A percentile compares a stretch with the other conserved stretches of the same genome.
These are phyloP conservation scores for Ophiosphaerella narmari DNA, from an alignment of 2,329 filamentous ascomycete species.

Conservation along the genomic window DNA sequence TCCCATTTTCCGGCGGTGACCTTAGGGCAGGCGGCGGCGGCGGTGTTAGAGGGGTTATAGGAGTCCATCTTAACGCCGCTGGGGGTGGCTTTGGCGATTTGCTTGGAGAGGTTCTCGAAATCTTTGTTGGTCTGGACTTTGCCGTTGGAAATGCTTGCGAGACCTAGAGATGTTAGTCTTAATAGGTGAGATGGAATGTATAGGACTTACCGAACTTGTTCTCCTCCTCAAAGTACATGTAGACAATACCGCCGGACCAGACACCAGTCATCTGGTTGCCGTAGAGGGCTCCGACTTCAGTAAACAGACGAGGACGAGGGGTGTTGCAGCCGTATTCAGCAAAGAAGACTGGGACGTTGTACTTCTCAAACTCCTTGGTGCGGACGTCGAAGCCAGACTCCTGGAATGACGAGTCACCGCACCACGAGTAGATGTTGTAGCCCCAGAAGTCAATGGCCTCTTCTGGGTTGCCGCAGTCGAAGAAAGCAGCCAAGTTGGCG, in stretches of 20 bases:
- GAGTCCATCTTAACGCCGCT: slow-evolving; percentile 65
- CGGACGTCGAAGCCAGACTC: slow-evolving; percentile 80
- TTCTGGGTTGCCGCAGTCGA: slow-evolving; percentile 76
- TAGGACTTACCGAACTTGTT: slow-evolving; percentile 77
- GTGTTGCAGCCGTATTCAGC: slow-evolving; percentile 97
- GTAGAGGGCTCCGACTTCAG: slow-evolving; percentile 84
- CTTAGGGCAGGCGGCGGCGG: slow-evolving; percentile 71
- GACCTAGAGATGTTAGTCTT: slow-evolving; percentile 51
- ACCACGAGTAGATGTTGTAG: slow-evolving; percentile 99
- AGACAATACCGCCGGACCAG: slow-evolving; percentile 96
- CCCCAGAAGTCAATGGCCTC: slow-evolving; percentile 94
- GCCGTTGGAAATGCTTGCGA: slow-evolving; percentile 65
- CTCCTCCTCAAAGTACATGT: slow-evolving; percentile 94
- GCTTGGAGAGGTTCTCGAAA: slow-evolving; percentile 65
- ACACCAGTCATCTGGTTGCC: slow-evolving; percentile 78
- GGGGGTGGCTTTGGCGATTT: slow-evolving; percentile 70
- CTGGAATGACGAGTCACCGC: slow-evolving; percentile 77
- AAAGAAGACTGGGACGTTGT: slow-evolving; percentile 80
- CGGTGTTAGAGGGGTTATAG: slow-evolving; percentile 77
- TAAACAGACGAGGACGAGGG: slow-evolving; percentile 73
- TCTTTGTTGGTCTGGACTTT: slow-evolving; percentile 65
- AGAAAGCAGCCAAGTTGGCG: slow-evolving; percentile 82
- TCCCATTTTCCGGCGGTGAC: slow-evolving; percentile 66
- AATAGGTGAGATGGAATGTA: not conserved
- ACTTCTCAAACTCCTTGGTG: slow-evolving; percentile 83